These are phyloP conservation scores for Cercospora berteroae DNA, from an alignment of 2,329 filamentous ascomycete genomes.

Conservation along the genomic window DNA sequence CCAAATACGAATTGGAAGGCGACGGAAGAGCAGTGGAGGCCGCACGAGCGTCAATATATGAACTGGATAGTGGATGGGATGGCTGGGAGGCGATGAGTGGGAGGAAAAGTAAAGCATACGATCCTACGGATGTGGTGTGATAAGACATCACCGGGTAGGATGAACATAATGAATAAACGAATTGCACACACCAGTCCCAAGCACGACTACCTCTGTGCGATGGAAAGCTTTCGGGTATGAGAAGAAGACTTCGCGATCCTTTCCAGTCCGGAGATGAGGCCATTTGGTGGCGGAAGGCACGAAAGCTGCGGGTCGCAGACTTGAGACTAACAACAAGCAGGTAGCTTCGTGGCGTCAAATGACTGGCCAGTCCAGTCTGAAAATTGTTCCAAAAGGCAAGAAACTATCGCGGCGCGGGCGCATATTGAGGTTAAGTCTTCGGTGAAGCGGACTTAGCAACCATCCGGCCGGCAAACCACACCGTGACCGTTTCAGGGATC, in stretches of 20 bases:
- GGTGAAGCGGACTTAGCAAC: neutral
- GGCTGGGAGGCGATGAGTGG: constrained; percentile 18
- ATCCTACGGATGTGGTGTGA: constrained; percentile 16
- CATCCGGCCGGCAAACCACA: neutral
- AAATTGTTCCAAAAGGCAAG: neutral
- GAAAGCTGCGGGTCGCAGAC: neutral
- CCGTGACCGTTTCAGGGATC: neutral
- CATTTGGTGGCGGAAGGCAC: neutral
- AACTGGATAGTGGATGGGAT: constrained; percentile 18
- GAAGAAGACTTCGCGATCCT: neutral
- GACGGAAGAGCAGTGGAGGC: constrained; percentile 14
- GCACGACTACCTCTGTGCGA: neutral
- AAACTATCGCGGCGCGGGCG: too few relatives aligned
- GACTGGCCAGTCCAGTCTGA: neutral
- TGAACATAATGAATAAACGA: constrained; percentile 10
- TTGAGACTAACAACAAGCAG: neutral
- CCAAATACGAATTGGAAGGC: constrained; percentile 8
- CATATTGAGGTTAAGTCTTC: too few relatives aligned
- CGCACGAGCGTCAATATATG: constrained; percentile 18
- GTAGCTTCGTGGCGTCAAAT: neutral
- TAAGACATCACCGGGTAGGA: neutral
- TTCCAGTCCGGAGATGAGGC: neutral
- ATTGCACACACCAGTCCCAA: neutral
- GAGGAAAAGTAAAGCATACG: constrained; percentile 19
- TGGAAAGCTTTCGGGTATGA: neutral